These are phyloP conservation scores for Ophiostoma australiae DNA, from an alignment of 2,329 filamentous ascomycete species.

Conservation along the genomic window DNA sequence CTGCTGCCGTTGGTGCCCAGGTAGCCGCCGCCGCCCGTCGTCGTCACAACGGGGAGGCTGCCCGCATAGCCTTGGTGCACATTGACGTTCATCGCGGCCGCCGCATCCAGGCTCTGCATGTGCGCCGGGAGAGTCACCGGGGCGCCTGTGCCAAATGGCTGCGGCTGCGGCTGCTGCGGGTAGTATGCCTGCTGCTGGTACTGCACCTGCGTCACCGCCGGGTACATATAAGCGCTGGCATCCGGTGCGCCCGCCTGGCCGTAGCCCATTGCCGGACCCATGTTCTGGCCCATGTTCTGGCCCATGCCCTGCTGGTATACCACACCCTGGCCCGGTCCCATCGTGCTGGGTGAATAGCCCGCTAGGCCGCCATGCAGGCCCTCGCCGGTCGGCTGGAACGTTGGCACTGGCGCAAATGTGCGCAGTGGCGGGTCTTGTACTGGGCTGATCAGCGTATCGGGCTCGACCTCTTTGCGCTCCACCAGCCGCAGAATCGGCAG, in stretches of 20 bases:
- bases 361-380: slow-evolving; percentile 17
- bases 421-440: slow-evolving; percentile 53
- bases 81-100: slow-evolving; percentile 21
- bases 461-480: slow-evolving; percentile 43
- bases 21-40: slow-evolving; percentile 20
- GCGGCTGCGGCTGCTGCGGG: slow-evolving; percentile 20
- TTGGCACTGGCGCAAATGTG: slow-evolving; percentile 31
- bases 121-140: slow-evolving; percentile 21
- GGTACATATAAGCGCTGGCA: slow-evolving; percentile 21
- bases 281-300: slow-evolving; percentile 20
- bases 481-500: slow-evolving; percentile 68
- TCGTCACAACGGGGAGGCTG: slow-evolving; percentile 33
- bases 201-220: slow-evolving; percentile 24
- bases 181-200: slow-evolving; percentile 28
- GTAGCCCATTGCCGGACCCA: slow-evolving; percentile 26
- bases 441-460: slow-evolving; percentile 63
- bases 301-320: not conserved
- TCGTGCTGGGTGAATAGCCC: slow-evolving; percentile 22
- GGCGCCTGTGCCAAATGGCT: not conserved
- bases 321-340: slow-evolving; percentile 7
- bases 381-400: slow-evolving; percentile 30
- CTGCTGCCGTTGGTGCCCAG: slow-evolving; percentile 22
- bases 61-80: slow-evolving; percentile 29
- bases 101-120: slow-evolving; percentile 29
- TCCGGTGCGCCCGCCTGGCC: slow-evolving; percentile 24